phyloP scores from a whole-genome alignment of 345 rosid species.

The Brassica cretica region DNA sequence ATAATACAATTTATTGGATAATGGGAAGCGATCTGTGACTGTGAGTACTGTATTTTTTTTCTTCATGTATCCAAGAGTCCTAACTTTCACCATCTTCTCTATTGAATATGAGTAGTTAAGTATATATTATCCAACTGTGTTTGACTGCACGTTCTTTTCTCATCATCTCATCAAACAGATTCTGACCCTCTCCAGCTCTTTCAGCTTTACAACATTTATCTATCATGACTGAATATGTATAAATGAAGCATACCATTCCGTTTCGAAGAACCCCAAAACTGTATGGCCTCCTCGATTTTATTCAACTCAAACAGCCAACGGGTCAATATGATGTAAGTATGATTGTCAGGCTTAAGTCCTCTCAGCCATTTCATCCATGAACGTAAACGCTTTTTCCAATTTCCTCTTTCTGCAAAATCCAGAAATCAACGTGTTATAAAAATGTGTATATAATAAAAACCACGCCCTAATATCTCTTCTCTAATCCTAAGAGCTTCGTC shows the following conservation, averaged over 20 bases:
- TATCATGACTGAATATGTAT: constrained; percentile 68
- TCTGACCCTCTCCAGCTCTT: constrained; percentile 57
- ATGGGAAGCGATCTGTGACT: neutral
- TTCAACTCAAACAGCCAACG: too few relatives aligned
- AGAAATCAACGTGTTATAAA: constrained; percentile 63
- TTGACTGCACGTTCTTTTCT: constrained; percentile 46
- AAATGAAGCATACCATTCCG: constrained; percentile 48
- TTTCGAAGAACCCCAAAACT: constrained; percentile 59
- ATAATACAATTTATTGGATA: neutral
- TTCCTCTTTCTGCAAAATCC: constrained; percentile 58
- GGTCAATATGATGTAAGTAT: too few relatives aligned
- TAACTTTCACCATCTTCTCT: neutral
- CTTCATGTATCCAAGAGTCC: neutral
- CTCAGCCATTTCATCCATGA: constrained; percentile 64
- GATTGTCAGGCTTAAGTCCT: constrained; percentile 64
- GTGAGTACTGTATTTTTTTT: neutral
- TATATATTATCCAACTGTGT: constrained; percentile 35
- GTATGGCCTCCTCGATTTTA: constrained; percentile 47
- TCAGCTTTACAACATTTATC: constrained; percentile 72
- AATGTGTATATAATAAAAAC: constrained; percentile 47
- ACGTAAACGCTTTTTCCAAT: constrained; percentile 56
- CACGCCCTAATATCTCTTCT: constrained; percentile 52
- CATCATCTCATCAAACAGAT: constrained; percentile 51
- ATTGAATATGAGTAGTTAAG: neutral
- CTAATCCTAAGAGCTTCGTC: constrained; percentile 49